Conservation (phyloP, 2,329 filamentous ascomycete species). For the Penicillium nordicum region DNA sequence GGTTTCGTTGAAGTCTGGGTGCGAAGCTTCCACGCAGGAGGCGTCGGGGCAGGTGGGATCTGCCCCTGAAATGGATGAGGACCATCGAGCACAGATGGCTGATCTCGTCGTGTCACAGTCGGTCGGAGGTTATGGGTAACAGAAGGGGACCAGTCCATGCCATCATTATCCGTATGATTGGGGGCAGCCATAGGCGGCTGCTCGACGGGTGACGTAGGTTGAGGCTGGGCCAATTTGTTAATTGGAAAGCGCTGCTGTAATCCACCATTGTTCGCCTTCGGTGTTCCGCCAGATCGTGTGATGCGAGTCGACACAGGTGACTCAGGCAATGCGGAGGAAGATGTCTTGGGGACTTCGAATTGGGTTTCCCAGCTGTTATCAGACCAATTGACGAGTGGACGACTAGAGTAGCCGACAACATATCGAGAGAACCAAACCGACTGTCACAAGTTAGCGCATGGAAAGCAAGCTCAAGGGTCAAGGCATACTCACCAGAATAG, state of each 20-base stretch:
- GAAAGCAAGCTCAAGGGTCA: neutral
- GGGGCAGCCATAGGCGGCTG: conserved; percentile 29
- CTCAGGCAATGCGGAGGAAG: conserved; percentile 15
- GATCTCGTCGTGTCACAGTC: conserved; percentile 29
- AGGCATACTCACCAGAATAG: conserved; percentile 33
- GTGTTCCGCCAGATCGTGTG: conserved; percentile 12
- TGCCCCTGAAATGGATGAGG: conserved; percentile 45
- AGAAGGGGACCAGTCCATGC: conserved; percentile 53
- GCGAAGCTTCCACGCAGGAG: conserved; percentile 41
- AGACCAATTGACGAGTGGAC: conserved; percentile 43
- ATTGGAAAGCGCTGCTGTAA: conserved; percentile 38
- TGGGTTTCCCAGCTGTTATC: conserved; percentile 34
- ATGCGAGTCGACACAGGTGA: conserved; percentile 10
- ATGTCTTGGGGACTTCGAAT: conserved; percentile 19
- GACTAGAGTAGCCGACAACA: conserved; percentile 40
- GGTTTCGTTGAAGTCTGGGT: conserved; percentile 33
- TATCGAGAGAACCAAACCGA: conserved; percentile 38
- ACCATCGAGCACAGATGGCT: conserved; percentile 29
- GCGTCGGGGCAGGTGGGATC: conserved; percentile 40
- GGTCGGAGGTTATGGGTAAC: conserved; percentile 35
- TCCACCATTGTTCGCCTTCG: conserved; percentile 14
- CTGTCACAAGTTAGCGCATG: conserved; percentile 28
- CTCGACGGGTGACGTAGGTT: conserved; percentile 22
- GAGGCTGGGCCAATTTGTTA: conserved; percentile 36
- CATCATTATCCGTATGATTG: conserved; percentile 41